Evolutionary conservation across 331 rosid genomes (phyloP), one percentile per base, ranked within the genome.

Genomic region (Quercus phellos): DNA sequence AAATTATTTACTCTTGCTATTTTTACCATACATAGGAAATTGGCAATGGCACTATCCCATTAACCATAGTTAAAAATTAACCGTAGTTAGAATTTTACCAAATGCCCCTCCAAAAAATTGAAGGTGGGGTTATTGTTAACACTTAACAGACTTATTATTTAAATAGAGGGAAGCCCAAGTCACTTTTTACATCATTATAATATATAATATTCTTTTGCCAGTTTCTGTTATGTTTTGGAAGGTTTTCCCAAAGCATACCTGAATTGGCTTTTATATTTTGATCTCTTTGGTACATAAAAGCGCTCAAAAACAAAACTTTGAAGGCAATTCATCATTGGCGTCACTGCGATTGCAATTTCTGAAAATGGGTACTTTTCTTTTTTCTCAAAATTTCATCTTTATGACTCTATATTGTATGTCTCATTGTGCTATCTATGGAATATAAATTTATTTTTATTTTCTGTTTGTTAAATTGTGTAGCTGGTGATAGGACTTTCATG

Each of bases 271-370:
- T 55, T 46, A 24, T 64, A n/a, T 2, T 80, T 71, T 80, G 78
- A 73, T 77, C 82, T 69, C 69, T 70, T 70, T 38, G 50, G 77
- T n/a, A 75, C n/a, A 9, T 66, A 53, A 73, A 61, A 60, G 55
- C 27, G 53, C 53, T 29, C 54, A 27, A 30, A 42, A 4, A 34
- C 53, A 38, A 30, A 72, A 56, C 66, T 51, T 35, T 34, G 71
- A 60, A 54, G 71, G 73, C 10, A 80, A 83, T 76, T 83, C 75
- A 30, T 76, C 79, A 34, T 8, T 54, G 81, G 71, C 78, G 64
- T 51, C 66, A 76, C 68, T 76, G 12, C 43, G 76, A 72, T 46
- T 73, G 51, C 29, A 74, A 30, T 58, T 38, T 34, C 68, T 35
- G 55, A 50, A 2, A 46, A 50, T 22, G 80, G 82, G 85, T 84